Evolutionary conservation across 768 basidiomycete species (phyloP).

Genomic region (Rhodosporidiobolus odoratus): DNA sequence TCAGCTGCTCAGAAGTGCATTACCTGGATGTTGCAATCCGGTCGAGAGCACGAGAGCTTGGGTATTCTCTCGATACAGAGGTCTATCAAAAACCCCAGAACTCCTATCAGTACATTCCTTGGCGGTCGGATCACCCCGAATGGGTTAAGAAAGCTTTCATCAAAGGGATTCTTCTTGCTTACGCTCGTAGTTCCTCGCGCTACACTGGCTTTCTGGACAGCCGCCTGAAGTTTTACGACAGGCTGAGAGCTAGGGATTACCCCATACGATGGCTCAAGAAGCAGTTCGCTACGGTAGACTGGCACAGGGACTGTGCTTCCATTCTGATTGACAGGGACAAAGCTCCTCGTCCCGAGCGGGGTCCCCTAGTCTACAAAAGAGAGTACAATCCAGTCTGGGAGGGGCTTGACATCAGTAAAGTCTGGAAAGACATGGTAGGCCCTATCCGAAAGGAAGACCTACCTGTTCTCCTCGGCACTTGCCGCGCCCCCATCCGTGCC

Average conservation of each 20-base stretch:
- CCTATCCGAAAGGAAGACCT: neutral
- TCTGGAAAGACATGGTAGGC: neutral
- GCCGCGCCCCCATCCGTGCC: neutral
- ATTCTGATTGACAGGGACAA: neutral
- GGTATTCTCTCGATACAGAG: neutral
- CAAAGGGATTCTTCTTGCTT: neutral
- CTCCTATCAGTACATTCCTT: conserved; percentile 3
- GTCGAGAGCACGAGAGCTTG: neutral
- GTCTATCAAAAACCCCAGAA: neutral
- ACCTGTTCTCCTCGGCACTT: neutral
- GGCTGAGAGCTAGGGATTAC: neutral
- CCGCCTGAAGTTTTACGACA: conserved; percentile 1
- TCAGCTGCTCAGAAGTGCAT: neutral
- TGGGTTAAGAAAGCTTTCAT: neutral
- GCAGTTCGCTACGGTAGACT: neutral
- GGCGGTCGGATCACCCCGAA: neutral
- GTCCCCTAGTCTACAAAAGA: neutral
- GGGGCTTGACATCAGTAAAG: neutral
- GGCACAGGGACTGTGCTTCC: neutral
- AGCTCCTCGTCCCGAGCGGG: neutral
- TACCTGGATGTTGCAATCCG: neutral
- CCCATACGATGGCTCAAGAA: neutral
- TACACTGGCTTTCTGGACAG: neutral
- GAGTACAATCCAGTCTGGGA: neutral
- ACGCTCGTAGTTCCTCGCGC: neutral